Conservation (phyloP, 2,329 filamentous ascomycete species). For the Microdochium trichocladiopsis region DNA sequence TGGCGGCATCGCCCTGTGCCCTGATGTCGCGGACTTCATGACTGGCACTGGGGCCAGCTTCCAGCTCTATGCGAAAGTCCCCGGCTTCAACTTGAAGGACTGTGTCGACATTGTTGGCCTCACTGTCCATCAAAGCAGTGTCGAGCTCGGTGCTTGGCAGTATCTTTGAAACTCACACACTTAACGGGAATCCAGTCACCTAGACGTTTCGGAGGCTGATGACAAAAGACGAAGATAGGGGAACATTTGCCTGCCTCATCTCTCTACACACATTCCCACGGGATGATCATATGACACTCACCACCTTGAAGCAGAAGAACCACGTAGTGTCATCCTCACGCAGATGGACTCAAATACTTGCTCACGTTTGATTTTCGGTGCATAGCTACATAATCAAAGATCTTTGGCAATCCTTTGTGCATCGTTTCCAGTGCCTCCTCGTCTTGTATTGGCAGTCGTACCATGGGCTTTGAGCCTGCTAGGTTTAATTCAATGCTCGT, state of each 20-base stretch:
- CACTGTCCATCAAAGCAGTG: constrained; percentile 14
- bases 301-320: too few relatives aligned
- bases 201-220: not conserved
- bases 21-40: constrained; percentile 12
- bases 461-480: too few relatives aligned
- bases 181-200: not conserved
- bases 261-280: too few relatives aligned
- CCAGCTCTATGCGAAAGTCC: constrained; percentile 17
- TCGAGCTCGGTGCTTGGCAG: constrained; percentile 27
- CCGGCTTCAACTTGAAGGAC: constrained; percentile 14
- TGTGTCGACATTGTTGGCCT: constrained; percentile 26
- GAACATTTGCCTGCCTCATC: too few relatives aligned
- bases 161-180: constrained; percentile 22
- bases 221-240: not conserved
- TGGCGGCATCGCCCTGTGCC: constrained; percentile 18
- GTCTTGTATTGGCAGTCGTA: too few relatives aligned
- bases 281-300: too few relatives aligned
- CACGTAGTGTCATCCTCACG: too few relatives aligned
- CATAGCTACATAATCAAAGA: too few relatives aligned
- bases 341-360: too few relatives aligned
- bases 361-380: too few relatives aligned
- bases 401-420: too few relatives aligned
- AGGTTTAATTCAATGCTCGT: not conserved
- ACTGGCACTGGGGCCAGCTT: constrained; percentile 12
- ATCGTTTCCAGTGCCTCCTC: too few relatives aligned